Conservation (phyloP, 148 eudicot species). For the Beta vulgaris region DNA sequence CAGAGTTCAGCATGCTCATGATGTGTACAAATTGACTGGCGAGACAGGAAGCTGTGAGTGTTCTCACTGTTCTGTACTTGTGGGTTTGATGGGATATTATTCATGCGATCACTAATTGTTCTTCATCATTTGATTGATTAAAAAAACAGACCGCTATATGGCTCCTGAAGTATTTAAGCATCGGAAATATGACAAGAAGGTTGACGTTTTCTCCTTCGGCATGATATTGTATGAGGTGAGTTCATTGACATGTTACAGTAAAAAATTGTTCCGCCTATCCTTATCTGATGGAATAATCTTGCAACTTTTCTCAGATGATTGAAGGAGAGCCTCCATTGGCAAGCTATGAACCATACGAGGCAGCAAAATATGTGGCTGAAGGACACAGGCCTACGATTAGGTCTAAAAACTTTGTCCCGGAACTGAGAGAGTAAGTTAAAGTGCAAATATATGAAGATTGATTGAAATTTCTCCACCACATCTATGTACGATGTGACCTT, state of each 20-base stretch:
- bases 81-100: constrained; percentile 3
- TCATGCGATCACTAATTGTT: constrained; percentile 6
- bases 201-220: constrained; percentile 94
- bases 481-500: background rate
- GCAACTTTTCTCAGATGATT: constrained; percentile 54
- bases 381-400: constrained; percentile 73
- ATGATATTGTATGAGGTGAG: constrained; percentile 97
- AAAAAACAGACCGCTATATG: constrained; percentile 83
- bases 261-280: constrained; percentile 12
- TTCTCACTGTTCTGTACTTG: constrained; percentile 39
- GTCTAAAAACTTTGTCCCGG: constrained; percentile 56
- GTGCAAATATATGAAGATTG: background rate
- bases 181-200: constrained; percentile 92
- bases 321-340: constrained; percentile 84
- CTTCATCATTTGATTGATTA: constrained; percentile 11
- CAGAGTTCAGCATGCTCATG: constrained; percentile 79
- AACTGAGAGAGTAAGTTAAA: constrained; percentile 68
- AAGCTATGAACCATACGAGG: constrained; percentile 69
- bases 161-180: constrained; percentile 99
- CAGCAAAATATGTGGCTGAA: constrained; percentile 71
- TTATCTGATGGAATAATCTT: too few relatives aligned
- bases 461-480: background rate
- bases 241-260: constrained; percentile 1
- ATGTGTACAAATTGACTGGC: constrained; percentile 96
- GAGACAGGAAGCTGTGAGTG: constrained; percentile 99